Evolutionary conservation across 2,329 filamentous ascomycete species (phyloP), one percentile per base, ranked within the genome.

Genomic region (Teratosphaeria viscida): DNA sequence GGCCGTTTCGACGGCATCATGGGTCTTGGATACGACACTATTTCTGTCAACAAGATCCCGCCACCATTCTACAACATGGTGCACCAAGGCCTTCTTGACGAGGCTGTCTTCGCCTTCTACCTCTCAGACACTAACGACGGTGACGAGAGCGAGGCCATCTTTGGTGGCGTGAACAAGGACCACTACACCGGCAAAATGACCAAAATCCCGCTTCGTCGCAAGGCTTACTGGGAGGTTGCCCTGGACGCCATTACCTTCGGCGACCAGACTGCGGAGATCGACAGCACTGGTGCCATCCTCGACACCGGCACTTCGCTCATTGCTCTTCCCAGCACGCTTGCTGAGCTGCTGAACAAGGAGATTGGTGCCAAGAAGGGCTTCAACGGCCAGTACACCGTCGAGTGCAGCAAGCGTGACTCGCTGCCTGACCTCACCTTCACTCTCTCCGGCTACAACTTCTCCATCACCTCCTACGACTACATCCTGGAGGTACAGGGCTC

Each of bases 201-300:
- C 74, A 95, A 91, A 76, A 90, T 99, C 67, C 94, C 94, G 59
- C 85, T 99, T 68, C 90, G 94, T 76, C 90, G 94, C 75, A 97
- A 97, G 87, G 94, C 94, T 56, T 99, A 99, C 84, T 99, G 94
- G 94, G 94, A 99, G 83, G 92, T 99, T 59, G 92, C 97, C 71
- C 86, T 99, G 63, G 87, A 97, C 71, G 82, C 90, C 65, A 94
- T 99, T 78, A 85, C 88, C 59, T 90, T 96, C 65, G 95, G 94
- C 69, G 83, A 92, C 57, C 84, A 89, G 72, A 86, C 85, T 66
- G 92, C 92, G 62, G 88, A 96, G 76, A 86, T 97, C 65, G 92
- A 97, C 66, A 85, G 90, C 81, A 96, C 91, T 61, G 95, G 94
- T 78, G 90, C 91, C 70, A 96, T 99, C 66, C 89, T 99, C 62